These are phyloP conservation scores for Grosmannia huntii DNA, from an alignment of 2,329 filamentous ascomycete species.

Conservation along the genomic window DNA sequence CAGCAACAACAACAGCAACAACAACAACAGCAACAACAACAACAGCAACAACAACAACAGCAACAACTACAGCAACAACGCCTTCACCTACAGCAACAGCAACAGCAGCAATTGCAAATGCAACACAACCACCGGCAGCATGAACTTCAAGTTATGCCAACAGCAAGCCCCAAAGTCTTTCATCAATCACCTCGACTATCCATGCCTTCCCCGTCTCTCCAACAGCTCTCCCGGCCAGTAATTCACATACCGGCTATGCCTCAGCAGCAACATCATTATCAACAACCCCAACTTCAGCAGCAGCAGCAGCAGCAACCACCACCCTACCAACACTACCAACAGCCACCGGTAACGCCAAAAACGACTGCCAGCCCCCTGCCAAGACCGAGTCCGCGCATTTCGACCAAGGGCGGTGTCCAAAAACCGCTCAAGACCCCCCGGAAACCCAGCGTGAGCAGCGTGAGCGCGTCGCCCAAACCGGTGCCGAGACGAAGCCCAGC, in stretches of 20 bases:
- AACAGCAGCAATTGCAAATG: constrained; percentile 9
- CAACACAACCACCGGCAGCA: constrained; percentile 10
- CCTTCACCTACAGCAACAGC: constrained; percentile 11
- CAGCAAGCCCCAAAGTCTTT: neutral
- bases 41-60: constrained; percentile 11
- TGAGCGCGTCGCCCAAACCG: constrained; percentile 21
- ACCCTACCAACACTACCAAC: neutral
- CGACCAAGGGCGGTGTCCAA: constrained; percentile 11
- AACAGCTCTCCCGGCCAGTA: constrained; percentile 5
- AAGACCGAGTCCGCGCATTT: constrained; percentile 9
- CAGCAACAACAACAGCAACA: constrained; percentile 9
- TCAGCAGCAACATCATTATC: neutral
- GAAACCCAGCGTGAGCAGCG: constrained; percentile 12
- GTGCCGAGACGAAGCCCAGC: constrained; percentile 26
- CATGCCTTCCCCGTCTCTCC: constrained; percentile 5
- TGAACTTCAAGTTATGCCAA: neutral
- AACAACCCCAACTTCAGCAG: neutral
- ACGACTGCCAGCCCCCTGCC: constrained; percentile 7
- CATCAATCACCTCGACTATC: constrained; percentile 7
- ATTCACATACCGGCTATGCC: constrained; percentile 2
- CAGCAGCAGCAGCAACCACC: neutral
- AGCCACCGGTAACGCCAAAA: constrained; percentile 5
- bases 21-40: constrained; percentile 9
- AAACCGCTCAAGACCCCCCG: constrained; percentile 11
- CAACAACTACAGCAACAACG: constrained; percentile 4